Base-by-base conservation (phyloP, 495 filamentous ascomycete genomes). In the Mycothermus thermophilus region DNA sequence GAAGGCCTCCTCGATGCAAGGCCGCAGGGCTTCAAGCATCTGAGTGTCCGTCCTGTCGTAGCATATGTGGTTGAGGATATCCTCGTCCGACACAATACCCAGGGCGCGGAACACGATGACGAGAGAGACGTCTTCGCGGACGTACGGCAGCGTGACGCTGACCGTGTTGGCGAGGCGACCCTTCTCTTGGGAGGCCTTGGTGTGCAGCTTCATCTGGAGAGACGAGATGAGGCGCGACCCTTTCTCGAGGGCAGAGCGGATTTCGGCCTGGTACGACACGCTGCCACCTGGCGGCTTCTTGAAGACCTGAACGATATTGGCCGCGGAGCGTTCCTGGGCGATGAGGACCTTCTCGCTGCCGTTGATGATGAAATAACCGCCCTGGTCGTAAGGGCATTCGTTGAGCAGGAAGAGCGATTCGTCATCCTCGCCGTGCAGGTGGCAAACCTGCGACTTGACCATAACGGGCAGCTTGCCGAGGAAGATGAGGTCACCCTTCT, bases 271-370 rank as follows among this genome's bases (percentile, higher is more conserved):
- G 48, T 84, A 94, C 1, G 90, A 86, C 17, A 82, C 92, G 2
- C 80, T 75, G 41, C 80, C 86, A 10, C 83, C 83, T 14, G 76
- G 70, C 1, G 85, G 78, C 64, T 99, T 99, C 62, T 92, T 87
- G 72, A 96, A 99, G 13, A 99, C 86, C 60, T 95, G 88, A 6
- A 96, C 87, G 27, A 95, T 96, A 47, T 96, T 99, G 48, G 87
- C 92, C 12, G 92, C 92, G 46, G 83, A 93, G 17, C 90, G 78
- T 57, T 99, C 90, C 56, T 99, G 90, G 1, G 92, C 92, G 41
- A 99, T 96, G 40, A 99, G 57, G 14, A 99, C 90, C 69, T 99
- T 99, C 55, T 99, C 90, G 54, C 83, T 90, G n/a, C 90, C 90
- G 60, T 96, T 99, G 62, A 99, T 96, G 41, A 99, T 79, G 56